Conservation (phyloP, 768 basidiomycete genomes). For the Chalciporus sphaerocephalus region DNA sequence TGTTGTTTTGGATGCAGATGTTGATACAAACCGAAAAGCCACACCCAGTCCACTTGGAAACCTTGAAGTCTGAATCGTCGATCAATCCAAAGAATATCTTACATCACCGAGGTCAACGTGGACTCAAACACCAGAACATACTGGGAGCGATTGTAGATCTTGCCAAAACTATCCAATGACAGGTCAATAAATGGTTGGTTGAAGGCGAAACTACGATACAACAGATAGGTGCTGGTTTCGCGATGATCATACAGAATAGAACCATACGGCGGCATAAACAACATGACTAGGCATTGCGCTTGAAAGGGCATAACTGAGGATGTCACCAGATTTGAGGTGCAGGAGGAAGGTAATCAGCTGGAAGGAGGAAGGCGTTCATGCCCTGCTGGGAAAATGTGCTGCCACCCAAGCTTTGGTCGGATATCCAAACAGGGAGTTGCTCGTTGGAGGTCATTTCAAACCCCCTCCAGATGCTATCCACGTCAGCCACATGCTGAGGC, state of each 20-base stretch:
- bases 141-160: neutral
- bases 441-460: conserved; percentile 69
- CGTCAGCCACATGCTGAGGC: conserved; percentile 27
- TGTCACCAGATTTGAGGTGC: conserved; percentile 72
- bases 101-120: neutral
- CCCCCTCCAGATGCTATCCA: conserved; percentile 73
- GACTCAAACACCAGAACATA: neutral
- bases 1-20: neutral
- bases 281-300: conserved; percentile 13
- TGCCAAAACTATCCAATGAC: neutral
- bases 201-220: conserved; percentile 8
- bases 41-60: neutral
- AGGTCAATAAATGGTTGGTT: neutral
- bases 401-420: conserved; percentile 77
- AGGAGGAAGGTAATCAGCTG: conserved; percentile 66
- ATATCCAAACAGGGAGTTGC: conserved; percentile 81
- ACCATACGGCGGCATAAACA: conserved; percentile 20
- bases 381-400: conserved; percentile 73
- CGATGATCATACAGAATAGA: conserved; percentile 21
- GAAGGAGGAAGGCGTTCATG: conserved; percentile 81
- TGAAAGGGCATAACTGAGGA: neutral
- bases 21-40: too few species aligned
- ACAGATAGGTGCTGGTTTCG: conserved; percentile 11
- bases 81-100: neutral
- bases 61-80: neutral